These are phyloP conservation scores for Aspergillus texensis DNA, from an alignment of 2,329 filamentous ascomycete genomes.

Conservation along the genomic window DNA sequence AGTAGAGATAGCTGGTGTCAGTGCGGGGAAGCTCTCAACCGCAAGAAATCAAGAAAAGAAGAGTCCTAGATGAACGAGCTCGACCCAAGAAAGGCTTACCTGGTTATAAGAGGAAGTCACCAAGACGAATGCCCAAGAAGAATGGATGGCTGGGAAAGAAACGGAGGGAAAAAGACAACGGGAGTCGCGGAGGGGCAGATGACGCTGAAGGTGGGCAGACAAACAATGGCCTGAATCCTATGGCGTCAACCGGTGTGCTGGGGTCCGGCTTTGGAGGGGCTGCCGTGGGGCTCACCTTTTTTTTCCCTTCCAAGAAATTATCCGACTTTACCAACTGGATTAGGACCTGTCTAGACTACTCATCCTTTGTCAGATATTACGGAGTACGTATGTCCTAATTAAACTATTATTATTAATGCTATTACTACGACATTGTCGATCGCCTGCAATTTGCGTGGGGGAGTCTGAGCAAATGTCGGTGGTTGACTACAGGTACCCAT, in stretches of 20 bases:
- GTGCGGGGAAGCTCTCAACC: constrained; percentile 28
- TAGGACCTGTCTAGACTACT: constrained; percentile 3
- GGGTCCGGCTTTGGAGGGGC: constrained; percentile 25
- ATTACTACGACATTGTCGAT: background rate
- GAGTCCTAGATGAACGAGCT: background rate
- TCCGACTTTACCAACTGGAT: constrained; percentile 17
- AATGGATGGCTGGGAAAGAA: constrained; percentile 10
- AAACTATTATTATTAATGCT: background rate
- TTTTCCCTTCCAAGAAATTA: constrained; percentile 26
- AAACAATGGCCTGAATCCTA: constrained; percentile 11
- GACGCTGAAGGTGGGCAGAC: constrained; percentile 9
- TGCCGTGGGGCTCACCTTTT: constrained; percentile 16
- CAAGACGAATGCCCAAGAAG: constrained; percentile 1
- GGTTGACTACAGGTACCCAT: background rate
- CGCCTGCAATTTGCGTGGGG: background rate
- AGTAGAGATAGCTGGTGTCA: constrained; percentile 22
- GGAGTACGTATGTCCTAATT: too few species aligned
- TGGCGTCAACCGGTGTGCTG: constrained; percentile 28
- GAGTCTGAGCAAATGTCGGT: too few species aligned
- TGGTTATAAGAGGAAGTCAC: background rate
- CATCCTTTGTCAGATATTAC: background rate
- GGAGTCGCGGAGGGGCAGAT: constrained; percentile 10
- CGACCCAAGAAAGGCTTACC: background rate
- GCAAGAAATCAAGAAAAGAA: background rate
- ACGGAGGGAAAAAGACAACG: constrained; percentile 12